Conservation (phyloP, 2,329 filamentous ascomycete species). For the Tolypocladium pustulatum region DNA sequence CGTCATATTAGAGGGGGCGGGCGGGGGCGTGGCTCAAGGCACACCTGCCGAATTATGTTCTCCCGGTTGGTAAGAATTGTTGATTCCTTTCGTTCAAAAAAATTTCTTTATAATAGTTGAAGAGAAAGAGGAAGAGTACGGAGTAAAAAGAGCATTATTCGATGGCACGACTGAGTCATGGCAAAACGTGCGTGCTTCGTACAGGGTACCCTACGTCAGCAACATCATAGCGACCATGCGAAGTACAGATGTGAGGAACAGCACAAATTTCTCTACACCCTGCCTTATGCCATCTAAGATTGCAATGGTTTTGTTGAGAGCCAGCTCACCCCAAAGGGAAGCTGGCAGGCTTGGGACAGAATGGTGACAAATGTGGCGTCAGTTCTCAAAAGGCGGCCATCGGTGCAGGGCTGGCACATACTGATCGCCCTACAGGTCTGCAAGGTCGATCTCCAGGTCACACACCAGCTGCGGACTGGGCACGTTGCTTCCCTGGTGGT, state of each 20-base stretch:
- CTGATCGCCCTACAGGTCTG: not conserved
- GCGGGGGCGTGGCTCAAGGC: not conserved
- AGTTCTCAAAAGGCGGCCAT: not conserved
- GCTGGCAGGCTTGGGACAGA: not conserved
- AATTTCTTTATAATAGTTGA: too few relatives aligned
- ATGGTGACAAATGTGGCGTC: not conserved
- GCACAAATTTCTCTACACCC: too few relatives aligned
- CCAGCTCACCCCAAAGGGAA: not conserved
- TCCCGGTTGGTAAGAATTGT: not conserved
- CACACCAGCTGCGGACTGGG: conserved; percentile 1
- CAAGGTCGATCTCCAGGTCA: conserved; percentile 2
- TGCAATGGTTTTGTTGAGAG: not conserved
- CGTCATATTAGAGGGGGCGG: not conserved
- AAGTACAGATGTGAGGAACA: not conserved
- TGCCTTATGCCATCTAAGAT: too few relatives aligned
- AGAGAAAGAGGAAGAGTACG: too few relatives aligned
- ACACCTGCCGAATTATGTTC: not conserved
- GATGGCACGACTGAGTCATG: not conserved
- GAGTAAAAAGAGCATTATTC: not conserved
- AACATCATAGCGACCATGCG: not conserved
- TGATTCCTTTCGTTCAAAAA: not conserved
- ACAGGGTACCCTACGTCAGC: not conserved
- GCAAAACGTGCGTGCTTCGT: not conserved
- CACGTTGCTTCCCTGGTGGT: not conserved
- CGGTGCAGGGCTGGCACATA: not conserved